phyloP scores from a whole-genome alignment of 805 yeast species.

The Isabelozyma gotoi region DNA sequence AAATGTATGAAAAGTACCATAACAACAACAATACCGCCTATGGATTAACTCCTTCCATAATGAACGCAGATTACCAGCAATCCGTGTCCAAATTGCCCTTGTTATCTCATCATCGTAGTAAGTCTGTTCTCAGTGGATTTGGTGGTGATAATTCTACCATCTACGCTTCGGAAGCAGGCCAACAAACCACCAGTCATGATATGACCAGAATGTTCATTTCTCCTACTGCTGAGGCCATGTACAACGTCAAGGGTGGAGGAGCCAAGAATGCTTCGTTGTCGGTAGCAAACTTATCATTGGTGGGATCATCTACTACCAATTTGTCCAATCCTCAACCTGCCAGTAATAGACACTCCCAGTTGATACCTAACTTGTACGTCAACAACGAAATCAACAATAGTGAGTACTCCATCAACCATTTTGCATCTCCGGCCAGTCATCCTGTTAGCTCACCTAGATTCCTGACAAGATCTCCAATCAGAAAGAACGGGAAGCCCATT shows the following conservation, averaged over 20 bases:
- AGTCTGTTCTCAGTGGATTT: conserved; percentile 15
- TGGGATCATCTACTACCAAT: conserved; percentile 16
- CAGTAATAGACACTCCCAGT: conserved; percentile 26
- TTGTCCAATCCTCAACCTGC: conserved; percentile 19
- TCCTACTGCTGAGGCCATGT: conserved; percentile 76
- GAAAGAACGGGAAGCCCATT: conserved; percentile 31
- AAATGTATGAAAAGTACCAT: conserved; percentile 31
- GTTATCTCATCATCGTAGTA: conserved; percentile 22
- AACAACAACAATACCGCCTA: conserved; percentile 28
- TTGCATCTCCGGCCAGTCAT: conserved; percentile 1
- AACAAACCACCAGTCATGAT: conserved; percentile 37
- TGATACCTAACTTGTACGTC: conserved; percentile 38
- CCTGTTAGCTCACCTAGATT: conserved; percentile 7
- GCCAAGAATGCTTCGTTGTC: conserved; percentile 12
- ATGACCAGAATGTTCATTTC: conserved; percentile 63
- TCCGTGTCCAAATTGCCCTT: conserved; percentile 37
- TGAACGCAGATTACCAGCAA: conserved; percentile 13
- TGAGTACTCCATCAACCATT: conserved; percentile 21
- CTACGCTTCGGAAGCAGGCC: conserved; percentile 27
- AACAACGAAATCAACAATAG: conserved; percentile 36
- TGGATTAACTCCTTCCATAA: conserved; percentile 16
- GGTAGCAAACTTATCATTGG: conserved; percentile 13
- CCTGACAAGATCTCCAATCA: conserved; percentile 4
- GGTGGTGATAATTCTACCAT: conserved; percentile 35
- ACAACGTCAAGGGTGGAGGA: conserved; percentile 28